Evolutionary conservation across 805 yeast genomes (phyloP), one percentile per base, ranked within the genome.

Genomic region (Scheffersomyces amazonensis): DNA sequence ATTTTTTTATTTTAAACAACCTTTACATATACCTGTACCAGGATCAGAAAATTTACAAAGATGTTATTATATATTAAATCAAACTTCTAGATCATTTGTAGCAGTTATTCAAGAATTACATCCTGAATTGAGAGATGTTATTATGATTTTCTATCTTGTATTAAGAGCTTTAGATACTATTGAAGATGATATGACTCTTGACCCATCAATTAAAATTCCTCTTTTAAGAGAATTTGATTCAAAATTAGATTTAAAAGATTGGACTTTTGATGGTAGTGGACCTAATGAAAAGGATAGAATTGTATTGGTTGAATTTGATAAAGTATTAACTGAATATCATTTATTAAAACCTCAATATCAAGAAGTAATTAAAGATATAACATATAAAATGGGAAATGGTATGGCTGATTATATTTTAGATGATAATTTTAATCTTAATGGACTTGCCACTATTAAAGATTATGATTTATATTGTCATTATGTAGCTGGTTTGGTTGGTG

Each of bases 401-500:
- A 93, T 93, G 99, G 98, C 98, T 22, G 89, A 87, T 55, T 93
- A 90, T 63, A 80, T 86, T 37, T 69, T 75, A 51, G 81, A 83
- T 54, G 93, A 84, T 36, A 75, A 82, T 45, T 87, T 87, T 67
- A 88, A 87, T 59, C 58, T 76, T 48, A 78, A 79, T 44, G 98
- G 98, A 2, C 81, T 93, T 33, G 69, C 68, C 34, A 87, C 96
- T 1, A 59, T 86, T 32, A 70, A 75, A 43, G 98, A 89, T 56
- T 93, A 85, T 58, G 90, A 93, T 58, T 71, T 83, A 44, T 93
- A 93, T 69, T 93, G 99, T 64, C 90, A 90, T 64, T 87, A 90
- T 55, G 99, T 93, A 42, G 99, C 99, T 1, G 99, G 99, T 2
- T 72, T 93, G 37, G 98, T 93, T 29, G 99, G 99, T 40, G 96